These are phyloP conservation scores for Allantophomopsis lycopodina DNA, from an alignment of 2,329 filamentous ascomycete genomes.

Conservation along the genomic window DNA sequence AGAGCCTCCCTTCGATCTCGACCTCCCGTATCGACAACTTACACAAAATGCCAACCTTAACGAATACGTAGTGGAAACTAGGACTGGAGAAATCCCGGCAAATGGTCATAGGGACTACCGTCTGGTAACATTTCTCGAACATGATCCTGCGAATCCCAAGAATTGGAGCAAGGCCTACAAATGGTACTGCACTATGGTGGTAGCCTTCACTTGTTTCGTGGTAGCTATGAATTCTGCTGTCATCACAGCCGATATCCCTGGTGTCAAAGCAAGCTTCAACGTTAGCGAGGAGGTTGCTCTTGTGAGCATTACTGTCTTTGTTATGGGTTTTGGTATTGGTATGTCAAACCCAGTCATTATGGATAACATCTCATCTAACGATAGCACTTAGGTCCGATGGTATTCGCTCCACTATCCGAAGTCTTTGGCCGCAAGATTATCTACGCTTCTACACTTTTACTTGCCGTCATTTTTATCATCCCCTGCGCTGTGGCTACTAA, in stretches of 20 bases:
- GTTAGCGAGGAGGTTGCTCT: slow-evolving; percentile 62
- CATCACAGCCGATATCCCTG: slow-evolving; percentile 62
- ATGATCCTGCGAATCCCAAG: slow-evolving; percentile 70
- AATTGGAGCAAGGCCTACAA: slow-evolving; percentile 71
- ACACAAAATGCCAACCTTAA: slow-evolving; percentile 42
- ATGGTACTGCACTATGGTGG: slow-evolving; percentile 79
- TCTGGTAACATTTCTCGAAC: slow-evolving; percentile 55
- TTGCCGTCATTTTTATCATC: slow-evolving; percentile 69
- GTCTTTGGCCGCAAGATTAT: slow-evolving; percentile 59
- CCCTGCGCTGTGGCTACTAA: slow-evolving; percentile 68
- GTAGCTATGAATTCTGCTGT: slow-evolving; percentile 52
- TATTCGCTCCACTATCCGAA: slow-evolving; percentile 67
- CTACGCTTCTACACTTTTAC: slow-evolving; percentile 30
- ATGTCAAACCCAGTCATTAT: slow-evolving; percentile 12
- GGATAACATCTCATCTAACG: too few relatives aligned
- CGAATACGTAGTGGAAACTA: slow-evolving; percentile 50
- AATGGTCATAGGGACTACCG: slow-evolving; percentile 28
- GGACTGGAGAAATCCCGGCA: slow-evolving; percentile 30
- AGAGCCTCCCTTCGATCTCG: slow-evolving; percentile 20
- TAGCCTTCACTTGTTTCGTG: slow-evolving; percentile 63
- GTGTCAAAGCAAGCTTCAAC: slow-evolving; percentile 47
- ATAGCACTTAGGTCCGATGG: slow-evolving; percentile 46
- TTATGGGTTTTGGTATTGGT: slow-evolving; percentile 70
- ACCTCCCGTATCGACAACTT: slow-evolving; percentile 50
- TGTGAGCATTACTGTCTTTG: slow-evolving; percentile 62